These are phyloP conservation scores for Suhomyces coccinellae DNA, from an alignment of 1,139 yeast genomes.

Conservation along the genomic window DNA sequence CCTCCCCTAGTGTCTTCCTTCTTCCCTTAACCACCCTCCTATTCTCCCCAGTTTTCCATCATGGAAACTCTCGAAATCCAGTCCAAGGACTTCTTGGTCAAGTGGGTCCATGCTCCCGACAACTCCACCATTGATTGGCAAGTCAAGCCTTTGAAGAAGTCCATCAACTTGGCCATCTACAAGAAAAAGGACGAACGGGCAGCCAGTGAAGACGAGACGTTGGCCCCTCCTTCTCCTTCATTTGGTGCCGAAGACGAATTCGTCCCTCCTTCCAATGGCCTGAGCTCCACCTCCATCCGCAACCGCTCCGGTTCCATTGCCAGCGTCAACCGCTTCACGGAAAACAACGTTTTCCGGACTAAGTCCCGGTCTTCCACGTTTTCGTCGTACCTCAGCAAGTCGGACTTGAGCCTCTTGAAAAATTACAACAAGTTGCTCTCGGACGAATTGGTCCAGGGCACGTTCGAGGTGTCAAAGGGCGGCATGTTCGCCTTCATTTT, in stretches of 20 bases:
- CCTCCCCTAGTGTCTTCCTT: neutral
- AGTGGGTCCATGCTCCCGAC: slow-evolving; percentile 83
- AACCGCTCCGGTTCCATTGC: slow-evolving; percentile 37
- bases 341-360: slow-evolving; percentile 30
- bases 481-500: slow-evolving; percentile 85
- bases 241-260: slow-evolving; percentile 2
- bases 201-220: slow-evolving; percentile 5
- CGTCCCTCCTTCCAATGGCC: slow-evolving; percentile 4
- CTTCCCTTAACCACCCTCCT: no score
- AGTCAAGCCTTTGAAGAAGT: slow-evolving; percentile 77
- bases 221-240: slow-evolving; percentile 5
- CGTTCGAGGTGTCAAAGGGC: slow-evolving; percentile 53
- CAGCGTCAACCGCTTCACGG: slow-evolving; percentile 41
- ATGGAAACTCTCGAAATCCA: slow-evolving; percentile 92
- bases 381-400: slow-evolving; percentile 33
- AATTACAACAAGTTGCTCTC: slow-evolving; percentile 45
- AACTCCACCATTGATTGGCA: slow-evolving; percentile 73
- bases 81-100: slow-evolving; percentile 82
- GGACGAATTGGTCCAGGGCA: slow-evolving; percentile 64
- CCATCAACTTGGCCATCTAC: slow-evolving; percentile 70
- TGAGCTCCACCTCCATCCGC: slow-evolving; percentile 6
- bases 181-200: slow-evolving; percentile 35
- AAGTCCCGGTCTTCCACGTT: slow-evolving; percentile 40
- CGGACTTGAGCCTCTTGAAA: slow-evolving; percentile 42
- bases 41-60: neutral